These are phyloP conservation scores for Phytophthora syringae DNA, from an alignment of 352 stramenopile genomes.

Conservation along the genomic window DNA sequence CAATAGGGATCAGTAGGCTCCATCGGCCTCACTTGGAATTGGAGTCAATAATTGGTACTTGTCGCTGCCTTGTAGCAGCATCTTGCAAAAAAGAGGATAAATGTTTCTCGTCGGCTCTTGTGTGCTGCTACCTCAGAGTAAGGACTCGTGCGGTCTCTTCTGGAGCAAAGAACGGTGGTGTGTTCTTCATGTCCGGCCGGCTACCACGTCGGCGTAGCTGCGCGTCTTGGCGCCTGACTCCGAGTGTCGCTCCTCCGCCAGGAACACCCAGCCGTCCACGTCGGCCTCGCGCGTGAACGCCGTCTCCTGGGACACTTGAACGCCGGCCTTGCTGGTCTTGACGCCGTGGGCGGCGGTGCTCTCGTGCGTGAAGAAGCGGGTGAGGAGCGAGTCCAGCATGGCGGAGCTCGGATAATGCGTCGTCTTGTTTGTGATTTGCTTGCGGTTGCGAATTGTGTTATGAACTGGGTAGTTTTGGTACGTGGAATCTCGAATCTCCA, in stretches of 20 bases:
- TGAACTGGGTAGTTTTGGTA: too few species aligned
- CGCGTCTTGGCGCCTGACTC: slow-evolving; percentile 28
- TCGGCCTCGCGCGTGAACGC: slow-evolving; percentile 44
- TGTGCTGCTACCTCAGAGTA: too few species aligned
- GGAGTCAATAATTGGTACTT: slow-evolving; percentile 18
- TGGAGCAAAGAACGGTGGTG: background rate
- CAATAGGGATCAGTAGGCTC: slow-evolving; percentile 5
- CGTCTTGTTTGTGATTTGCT: background rate
- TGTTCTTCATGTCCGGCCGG: slow-evolving; percentile 25
- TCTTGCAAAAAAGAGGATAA: slow-evolving; percentile 17
- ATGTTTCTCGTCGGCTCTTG: slow-evolving; percentile 14
- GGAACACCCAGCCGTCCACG: slow-evolving; percentile 58
- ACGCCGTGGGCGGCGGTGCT: slow-evolving; percentile 15
- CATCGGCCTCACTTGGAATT: slow-evolving; percentile 22
- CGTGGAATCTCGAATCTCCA: slow-evolving; percentile 20
- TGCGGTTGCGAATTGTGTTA: slow-evolving; percentile 19
- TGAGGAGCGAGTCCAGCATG: slow-evolving; percentile 49
- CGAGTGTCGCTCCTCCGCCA: slow-evolving; percentile 38
- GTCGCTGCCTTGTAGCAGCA: slow-evolving; percentile 11
- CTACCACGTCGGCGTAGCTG: slow-evolving; percentile 58
- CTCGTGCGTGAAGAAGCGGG: slow-evolving; percentile 38
- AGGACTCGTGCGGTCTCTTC: background rate
- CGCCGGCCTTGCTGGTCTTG: slow-evolving; percentile 11
- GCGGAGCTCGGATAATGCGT: slow-evolving; percentile 3
- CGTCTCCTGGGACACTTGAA: slow-evolving; percentile 39